phyloP scores from a whole-genome alignment of 2,329 filamentous ascomycete genomes.

The Verruconis gallopava region DNA sequence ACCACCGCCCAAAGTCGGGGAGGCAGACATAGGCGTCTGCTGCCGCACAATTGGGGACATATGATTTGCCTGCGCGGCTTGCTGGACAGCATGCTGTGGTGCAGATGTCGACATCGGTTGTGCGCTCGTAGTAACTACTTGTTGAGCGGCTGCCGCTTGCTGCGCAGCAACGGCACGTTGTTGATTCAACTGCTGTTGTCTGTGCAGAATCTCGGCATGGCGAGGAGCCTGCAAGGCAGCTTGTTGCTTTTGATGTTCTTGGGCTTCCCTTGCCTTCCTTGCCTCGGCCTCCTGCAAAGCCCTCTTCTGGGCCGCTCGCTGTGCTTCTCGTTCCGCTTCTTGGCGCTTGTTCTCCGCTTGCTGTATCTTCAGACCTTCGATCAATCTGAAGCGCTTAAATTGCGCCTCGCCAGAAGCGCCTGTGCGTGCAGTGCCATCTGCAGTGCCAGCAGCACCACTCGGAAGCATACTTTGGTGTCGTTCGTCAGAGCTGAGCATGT shows the following conservation, averaged over 20 bases:
- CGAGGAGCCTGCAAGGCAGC: slow-evolving; percentile 13
- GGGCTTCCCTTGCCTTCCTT: slow-evolving; percentile 11
- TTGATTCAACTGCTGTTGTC: slow-evolving; percentile 34
- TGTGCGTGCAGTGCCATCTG: slow-evolving; percentile 49
- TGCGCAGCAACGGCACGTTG: slow-evolving; percentile 28
- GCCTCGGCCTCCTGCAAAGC: slow-evolving; percentile 17
- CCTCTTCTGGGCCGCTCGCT: slow-evolving; percentile 29
- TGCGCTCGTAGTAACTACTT: slow-evolving; percentile 16
- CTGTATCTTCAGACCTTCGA: slow-evolving; percentile 70
- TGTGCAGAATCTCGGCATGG: slow-evolving; percentile 35
- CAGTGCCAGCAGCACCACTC: slow-evolving; percentile 46
- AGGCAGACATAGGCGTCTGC: slow-evolving; percentile 52
- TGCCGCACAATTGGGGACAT: slow-evolving; percentile 37
- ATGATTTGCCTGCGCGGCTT: slow-evolving; percentile 12
- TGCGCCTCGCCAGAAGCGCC: slow-evolving; percentile 66
- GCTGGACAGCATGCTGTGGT: slow-evolving; percentile 6
- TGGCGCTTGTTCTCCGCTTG: slow-evolving; percentile 56
- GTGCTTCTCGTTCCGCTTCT: slow-evolving; percentile 40
- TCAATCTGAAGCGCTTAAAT: slow-evolving; percentile 84
- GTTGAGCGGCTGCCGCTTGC: slow-evolving; percentile 15
- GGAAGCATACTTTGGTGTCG: slow-evolving; percentile 50
- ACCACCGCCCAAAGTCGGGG: slow-evolving; percentile 36
- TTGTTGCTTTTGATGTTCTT: slow-evolving; percentile 26
- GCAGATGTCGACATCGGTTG: slow-evolving; percentile 33
- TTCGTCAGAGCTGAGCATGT: slow-evolving; percentile 88